phyloP scores from a whole-genome alignment of 805 yeast genomes.

The Groenewaldozyma salmanticensis region DNA sequence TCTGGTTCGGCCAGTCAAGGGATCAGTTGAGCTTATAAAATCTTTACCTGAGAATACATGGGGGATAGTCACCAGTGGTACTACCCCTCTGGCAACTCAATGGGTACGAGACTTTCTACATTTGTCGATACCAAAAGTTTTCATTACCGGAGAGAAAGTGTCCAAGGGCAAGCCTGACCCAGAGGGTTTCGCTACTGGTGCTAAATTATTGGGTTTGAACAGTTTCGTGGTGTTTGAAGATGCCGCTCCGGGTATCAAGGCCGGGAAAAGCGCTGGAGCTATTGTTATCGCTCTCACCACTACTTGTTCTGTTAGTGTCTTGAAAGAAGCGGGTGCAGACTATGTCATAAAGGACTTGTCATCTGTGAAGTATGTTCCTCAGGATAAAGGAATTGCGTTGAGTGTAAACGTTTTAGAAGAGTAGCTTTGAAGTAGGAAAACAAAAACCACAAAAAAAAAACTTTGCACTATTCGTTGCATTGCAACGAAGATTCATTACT shows the following conservation, averaged over 20 bases:
- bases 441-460: too few species aligned
- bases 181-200: conserved; percentile 48
- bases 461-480: too few species aligned
- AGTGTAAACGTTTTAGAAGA: too few species aligned
- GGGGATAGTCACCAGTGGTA: conserved; percentile 82
- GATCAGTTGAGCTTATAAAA: conserved; percentile 45
- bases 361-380: too few species aligned
- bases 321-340: neutral
- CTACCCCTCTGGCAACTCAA: conserved; percentile 58
- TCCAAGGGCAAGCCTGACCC: conserved; percentile 75
- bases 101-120: conserved; percentile 54
- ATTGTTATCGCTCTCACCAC: conserved; percentile 72
- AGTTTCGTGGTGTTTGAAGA: conserved; percentile 60
- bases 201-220: conserved; percentile 28
- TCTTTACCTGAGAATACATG: conserved; percentile 39
- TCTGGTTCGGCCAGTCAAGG: conserved; percentile 63
- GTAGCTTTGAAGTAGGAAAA: too few species aligned
- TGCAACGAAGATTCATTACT: too few species aligned
- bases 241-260: conserved; percentile 75
- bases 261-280: conserved; percentile 76
- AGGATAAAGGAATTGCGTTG: too few species aligned
- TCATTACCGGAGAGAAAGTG: conserved; percentile 73
- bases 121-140: conserved; percentile 52
- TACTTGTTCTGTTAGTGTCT: conserved; percentile 52
- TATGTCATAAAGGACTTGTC: neutral